Base-by-base conservation (phyloP, 768 basidiomycete genomes). In the Clavaria fumosa region DNA sequence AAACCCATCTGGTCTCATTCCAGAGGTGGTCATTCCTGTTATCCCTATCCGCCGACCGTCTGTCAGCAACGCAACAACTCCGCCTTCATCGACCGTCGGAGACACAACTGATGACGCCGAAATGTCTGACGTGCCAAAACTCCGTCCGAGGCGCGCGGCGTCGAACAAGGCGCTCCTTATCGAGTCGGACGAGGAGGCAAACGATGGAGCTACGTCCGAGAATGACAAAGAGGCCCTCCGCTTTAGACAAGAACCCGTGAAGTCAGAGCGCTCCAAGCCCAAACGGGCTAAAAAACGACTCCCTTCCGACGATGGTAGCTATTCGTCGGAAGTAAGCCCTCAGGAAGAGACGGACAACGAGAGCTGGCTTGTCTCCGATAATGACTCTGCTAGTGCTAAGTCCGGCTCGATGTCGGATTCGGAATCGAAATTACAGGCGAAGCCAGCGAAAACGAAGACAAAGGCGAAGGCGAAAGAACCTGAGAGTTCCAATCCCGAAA, bases 101-200 rank as follows among this genome's bases (percentile, higher is more conserved):
- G 56, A 52, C 5, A 54, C 52, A 20, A 50, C 55, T 0, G 60
- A 59, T 31, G 58, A 57, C 35, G 61, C 63, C 20, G 53, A 57
- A 1, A 66, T 62, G 14, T 60, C 56, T 2, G 62, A 63, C n/a
- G 48, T 35, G 1, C 51, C 52, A 22, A 54, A 49, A 36, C 54
- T 61, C 42, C 61, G 64, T 26, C 48, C 55, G 41, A 63, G 63
- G 27, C 64, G 70, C 4, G 53, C 53, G 9, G 53, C 56, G 6
- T 42, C 56, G 6, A 64, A 59, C 45, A 61, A 55, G 41, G 48
- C 62, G 11, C 10, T 19, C 5, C 18, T 38, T 11, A 38, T 15
- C 32, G 55, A 76, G 17, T 70, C 70, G 1, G 75, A 78, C 28
- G 72, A 72, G 24, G 70, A 63, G 2, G 66, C 55, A 14, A 34